Base-by-base conservation (phyloP, 139 green algal species). In the Picochlorum sp. region DNA sequence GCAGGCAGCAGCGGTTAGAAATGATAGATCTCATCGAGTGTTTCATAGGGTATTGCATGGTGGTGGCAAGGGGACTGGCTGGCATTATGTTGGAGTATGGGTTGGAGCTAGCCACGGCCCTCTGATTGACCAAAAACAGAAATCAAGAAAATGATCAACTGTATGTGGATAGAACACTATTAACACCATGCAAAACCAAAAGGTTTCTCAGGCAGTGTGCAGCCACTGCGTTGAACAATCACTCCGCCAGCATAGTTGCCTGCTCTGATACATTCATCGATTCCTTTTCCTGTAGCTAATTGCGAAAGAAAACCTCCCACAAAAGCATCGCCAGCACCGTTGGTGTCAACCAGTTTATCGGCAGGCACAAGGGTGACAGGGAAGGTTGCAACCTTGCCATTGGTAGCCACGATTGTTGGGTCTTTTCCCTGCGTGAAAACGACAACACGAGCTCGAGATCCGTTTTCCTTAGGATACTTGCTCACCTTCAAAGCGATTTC, bases 261-360 rank as follows among this genome's bases (percentile, higher is more conserved):
- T 7, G 94, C 94, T 1, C 83, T 66, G 49, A 84, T 69, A 68
- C 82, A 91, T 64, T 97, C 86, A 23, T 60, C 57, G 4, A 89
- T 61, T 47, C 79, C 71, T 82, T 95, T 95, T 56, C 92, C 94
- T 7, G 49, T 51, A 24, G 91, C 84, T 26, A 99, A 78, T 84
- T 98, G 92, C 1, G 83, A 90, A 15, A 99, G 79, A 88, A 98
- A 99, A 61, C 94, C 94, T 38, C 94, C 94, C 30, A 99, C 94
- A 74, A 98, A 96, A 6, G 90, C 86, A 70, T 95, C 89, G 30
- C 89, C 88, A 41, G 85, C 94, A 23, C 93, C 92, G 70, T 98
- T 99, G 52, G 94, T 99, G 81, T 99, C 94, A 23, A 99, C 94
- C 51, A 99, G 74, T 70, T 94, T 73, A 55, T 96, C 85, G 61